Conservation (phyloP, 1,284 basidiomycete genomes). For the Anthracocystis panici-leucophaei region DNA sequence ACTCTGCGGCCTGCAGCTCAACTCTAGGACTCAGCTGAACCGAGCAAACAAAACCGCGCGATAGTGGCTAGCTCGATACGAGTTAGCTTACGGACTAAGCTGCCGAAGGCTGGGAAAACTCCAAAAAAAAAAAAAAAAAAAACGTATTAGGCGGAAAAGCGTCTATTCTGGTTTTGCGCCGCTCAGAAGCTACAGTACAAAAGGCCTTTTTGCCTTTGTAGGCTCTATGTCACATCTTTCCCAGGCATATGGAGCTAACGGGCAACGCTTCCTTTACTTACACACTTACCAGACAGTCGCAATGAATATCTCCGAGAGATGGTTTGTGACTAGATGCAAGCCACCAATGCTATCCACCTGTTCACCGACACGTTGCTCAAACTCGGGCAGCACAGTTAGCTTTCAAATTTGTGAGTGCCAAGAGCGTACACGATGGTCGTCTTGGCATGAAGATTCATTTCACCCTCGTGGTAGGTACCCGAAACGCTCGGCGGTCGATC, state of each 20-base stretch:
- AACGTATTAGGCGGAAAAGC: background rate
- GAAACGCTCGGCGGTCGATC: background rate
- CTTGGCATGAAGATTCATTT: background rate
- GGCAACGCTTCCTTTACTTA: no score
- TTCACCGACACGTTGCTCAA: constrained; percentile 2
- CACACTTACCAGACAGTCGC: no score
- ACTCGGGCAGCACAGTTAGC: background rate
- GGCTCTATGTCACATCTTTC: no score
- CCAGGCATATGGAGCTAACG: no score
- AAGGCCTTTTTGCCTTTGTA: no score
- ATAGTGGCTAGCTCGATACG: constrained; percentile 2
- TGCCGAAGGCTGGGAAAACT: constrained; percentile 13
- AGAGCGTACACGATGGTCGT: constrained; percentile 1
- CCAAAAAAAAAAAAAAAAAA: no score
- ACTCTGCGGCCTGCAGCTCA: background rate
- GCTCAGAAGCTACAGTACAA: no score
- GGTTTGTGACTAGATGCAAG: no score
- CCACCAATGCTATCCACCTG: no score
- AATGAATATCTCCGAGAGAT: no score
- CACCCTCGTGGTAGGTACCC: background rate
- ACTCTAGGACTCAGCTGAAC: background rate
- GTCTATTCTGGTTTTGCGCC: no score
- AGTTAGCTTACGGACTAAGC: constrained; percentile 2
- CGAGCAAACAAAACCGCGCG: background rate
- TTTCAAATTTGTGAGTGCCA: background rate